Evolutionary conservation across 805 yeast species (phyloP), one percentile per base, ranked within the genome.

Genomic region (Crinitomyces ghanaensis): DNA sequence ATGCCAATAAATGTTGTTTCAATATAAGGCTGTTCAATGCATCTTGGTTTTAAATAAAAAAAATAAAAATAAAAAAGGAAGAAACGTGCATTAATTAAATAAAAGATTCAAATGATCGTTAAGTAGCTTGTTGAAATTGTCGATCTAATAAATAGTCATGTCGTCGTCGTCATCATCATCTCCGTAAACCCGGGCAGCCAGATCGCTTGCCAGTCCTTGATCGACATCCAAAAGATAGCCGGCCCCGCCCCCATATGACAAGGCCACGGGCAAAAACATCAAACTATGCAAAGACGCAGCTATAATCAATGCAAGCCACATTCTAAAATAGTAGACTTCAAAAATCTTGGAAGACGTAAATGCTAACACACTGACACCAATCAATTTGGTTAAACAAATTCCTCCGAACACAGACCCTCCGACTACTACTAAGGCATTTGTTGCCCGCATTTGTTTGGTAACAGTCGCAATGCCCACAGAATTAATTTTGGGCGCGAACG

Each of bases 341-440:
- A 88, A 91, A 19, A 88, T 86, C 53, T 79, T 75, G 13, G 95
- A 82, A 41, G 72, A 63, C 0, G 97, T 83, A 53, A 86, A 85
- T 4, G 93, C 93, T 24, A 88, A 60, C 7, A 88, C 94, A 17
- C 67, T 56, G 1, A 88, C 84, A 1, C 98, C 98, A 44, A 91
- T 75, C 15, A 88, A 57, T 50, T 88, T 88, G 1, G 97, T 91
- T 43, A 84, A 50, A 3, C 94, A 79, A 33, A 88, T 88, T 2
- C 98, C 98, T 16, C 83, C 78, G 39, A 91, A 65, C 0, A 91
- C 94, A 0, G 95, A 73, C 2, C 85, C 83, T 3, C 97, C 97
- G n/a, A 86, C 80, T 4, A 74, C 74, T 0, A 65, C 62, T 41
- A 91, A 63, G 1, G 95, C 77, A 39, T 72, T 66, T 43, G 61